Evolutionary conservation across 306 rosid species (phyloP), one percentile per base, ranked within the genome.

Genomic region (Medicago lupulina): DNA sequence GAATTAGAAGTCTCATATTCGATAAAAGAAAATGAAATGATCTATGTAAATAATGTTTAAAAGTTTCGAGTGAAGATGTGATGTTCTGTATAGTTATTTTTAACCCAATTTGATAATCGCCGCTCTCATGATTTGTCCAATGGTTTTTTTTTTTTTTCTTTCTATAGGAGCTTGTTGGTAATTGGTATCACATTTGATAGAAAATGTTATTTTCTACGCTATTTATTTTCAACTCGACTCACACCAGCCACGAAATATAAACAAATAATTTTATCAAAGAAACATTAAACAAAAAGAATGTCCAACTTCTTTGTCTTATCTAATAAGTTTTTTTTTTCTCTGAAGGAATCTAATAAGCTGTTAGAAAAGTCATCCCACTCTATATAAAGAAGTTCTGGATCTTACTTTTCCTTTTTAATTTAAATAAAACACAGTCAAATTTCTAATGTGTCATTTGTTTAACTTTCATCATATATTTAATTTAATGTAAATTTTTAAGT

Each of bases 231-330:
- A 16, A 39, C 13, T 77, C 16, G 2, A 31, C 44, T 31, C 40
- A 31, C 12, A 21, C 60, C 19, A 5, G 7, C 59, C 59, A 57
- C 14, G 5, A 19, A 55, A 57, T 57, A 57, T 57, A 57, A 57
- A 21, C 63, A 23, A 55, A 55, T 55, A 10, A 55, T 19, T 21
- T 3, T 19, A 55, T 19, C 13, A 16, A 53, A 53, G 51, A 50
- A 69, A 43, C 11, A 12, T 50, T 53, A 18, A 49, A 34, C 50
- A 4, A 49, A 23, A 40, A 43, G 25, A 67, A 61, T 73, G 47
- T 23, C 21, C 70, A 64, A 62, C 69, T 49, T 68, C 11, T 44
- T 55, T 80, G 28, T 75, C 75, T 57, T 67, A 36, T 59, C 47
- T 66, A n/a, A 66, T 12, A 44, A 58, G 46, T 21, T 21, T 21